Evolutionary conservation across 805 yeast species (phyloP).

Genomic region (Cyberlindnera nakhonratchasimensis): DNA sequence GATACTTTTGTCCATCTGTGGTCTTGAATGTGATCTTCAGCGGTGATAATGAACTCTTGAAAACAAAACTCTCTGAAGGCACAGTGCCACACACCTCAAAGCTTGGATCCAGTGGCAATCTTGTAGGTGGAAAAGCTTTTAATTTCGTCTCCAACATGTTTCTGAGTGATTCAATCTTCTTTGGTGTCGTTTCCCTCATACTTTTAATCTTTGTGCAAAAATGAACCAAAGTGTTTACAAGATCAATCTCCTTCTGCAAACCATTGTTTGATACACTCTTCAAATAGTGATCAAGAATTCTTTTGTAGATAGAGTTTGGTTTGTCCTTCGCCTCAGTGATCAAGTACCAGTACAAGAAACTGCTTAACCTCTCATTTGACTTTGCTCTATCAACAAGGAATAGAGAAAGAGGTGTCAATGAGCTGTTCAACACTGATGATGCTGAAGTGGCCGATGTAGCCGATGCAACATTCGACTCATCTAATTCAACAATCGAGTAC

Average conservation of each 20-base stretch:
- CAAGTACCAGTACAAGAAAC: slow-evolving; percentile 87
- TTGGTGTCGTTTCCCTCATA: slow-evolving; percentile 72
- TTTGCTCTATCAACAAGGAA: slow-evolving; percentile 74
- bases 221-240: slow-evolving; percentile 61
- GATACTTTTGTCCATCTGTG: slow-evolving; percentile 48
- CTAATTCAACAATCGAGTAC: slow-evolving; percentile 36
- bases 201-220: slow-evolving; percentile 62
- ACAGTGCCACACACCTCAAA: slow-evolving; percentile 69
- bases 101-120: slow-evolving; percentile 82
- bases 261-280: slow-evolving; percentile 30
- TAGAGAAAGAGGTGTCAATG: slow-evolving; percentile 61
- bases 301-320: slow-evolving; percentile 40
- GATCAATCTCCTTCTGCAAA: slow-evolving; percentile 58
- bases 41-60: slow-evolving; percentile 89
- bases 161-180: slow-evolving; percentile 66
- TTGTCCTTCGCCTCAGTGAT: slow-evolving; percentile 82
- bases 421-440: slow-evolving; percentile 22
- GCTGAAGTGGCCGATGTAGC: slow-evolving; percentile 19
- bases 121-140: slow-evolving; percentile 52
- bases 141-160: slow-evolving; percentile 37
- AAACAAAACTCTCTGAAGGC: slow-evolving; percentile 79
- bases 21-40: slow-evolving; percentile 77
- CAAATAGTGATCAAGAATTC: slow-evolving; percentile 45
- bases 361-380: slow-evolving; percentile 64
- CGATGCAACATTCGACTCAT: slow-evolving; percentile 21